Base-by-base conservation (phyloP, 495 filamentous ascomycete species). In the Podospora anserina region DNA sequence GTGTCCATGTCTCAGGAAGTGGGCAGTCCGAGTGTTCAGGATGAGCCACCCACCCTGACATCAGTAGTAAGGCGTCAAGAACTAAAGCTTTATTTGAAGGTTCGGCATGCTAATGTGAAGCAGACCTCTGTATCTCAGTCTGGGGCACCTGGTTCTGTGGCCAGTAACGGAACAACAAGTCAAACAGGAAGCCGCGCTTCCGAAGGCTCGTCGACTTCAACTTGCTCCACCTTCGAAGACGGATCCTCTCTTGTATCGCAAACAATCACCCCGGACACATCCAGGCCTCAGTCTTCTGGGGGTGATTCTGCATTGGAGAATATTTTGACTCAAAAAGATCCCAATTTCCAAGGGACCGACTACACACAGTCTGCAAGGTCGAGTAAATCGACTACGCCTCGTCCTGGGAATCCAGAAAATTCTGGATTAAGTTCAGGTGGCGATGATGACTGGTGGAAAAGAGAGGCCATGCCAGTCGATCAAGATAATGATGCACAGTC, bases 201-300 rank as follows among this genome's bases (percentile, higher is more conserved):
- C 0, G 82, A 84, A 63, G 78, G 79, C 23, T 84, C 82, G 0
- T 83, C 80, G 0, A 72, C 76, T 9, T 83, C 82, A 16, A 32
- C 30, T 32, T 32, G 30, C 30, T 84, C 82, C 0, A 78, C 75
- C 19, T 79, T 74, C 16, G 80, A 81, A 64, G 82, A 84, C 64
- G 70, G 70, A 7, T 82, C 81, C 19, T 76, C 78, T 1, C 78
- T 78, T 20, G 76, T 80, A 1, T 78, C 78, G 1, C 75, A 76
- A 32, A 73, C 72, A 3, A 81, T 78, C 15, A 85, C 82, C 3
- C 82, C 82, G 13, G 80, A 84, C 63, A 83, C 81, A 3, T 83
- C 81, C 1, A 77, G 80, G 20, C 79, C 80, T 2, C 82, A 83
- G 54, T 81, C 80, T 20, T 76, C 77, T 19, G 80, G 78, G 60